These are phyloP conservation scores for Trichoderma orchidacearum DNA, from an alignment of 495 filamentous ascomycete genomes.

Conservation along the genomic window DNA sequence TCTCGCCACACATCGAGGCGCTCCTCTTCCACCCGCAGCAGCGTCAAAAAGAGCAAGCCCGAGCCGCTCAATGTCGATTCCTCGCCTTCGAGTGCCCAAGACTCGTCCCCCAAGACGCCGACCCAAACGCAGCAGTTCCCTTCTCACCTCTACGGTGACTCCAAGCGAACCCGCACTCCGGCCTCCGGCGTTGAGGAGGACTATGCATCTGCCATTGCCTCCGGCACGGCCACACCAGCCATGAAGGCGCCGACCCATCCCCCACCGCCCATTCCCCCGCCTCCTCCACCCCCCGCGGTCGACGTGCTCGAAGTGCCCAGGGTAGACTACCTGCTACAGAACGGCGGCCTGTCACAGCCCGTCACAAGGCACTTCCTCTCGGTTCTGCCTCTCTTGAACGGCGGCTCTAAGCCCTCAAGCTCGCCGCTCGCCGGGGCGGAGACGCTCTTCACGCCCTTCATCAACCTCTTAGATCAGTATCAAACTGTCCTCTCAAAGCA, in stretches of 20 bases:
- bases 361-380: conserved; percentile 55
- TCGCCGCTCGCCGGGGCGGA: conserved; percentile 43
- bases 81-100: conserved; percentile 31
- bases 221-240: conserved; percentile 23
- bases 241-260: conserved; percentile 10
- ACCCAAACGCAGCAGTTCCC: conserved; percentile 37
- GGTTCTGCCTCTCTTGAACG: conserved; percentile 32
- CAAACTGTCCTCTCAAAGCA: conserved; percentile 62
- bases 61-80: conserved; percentile 23
- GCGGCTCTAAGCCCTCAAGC: conserved; percentile 31
- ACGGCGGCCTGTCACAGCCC: conserved; percentile 59
- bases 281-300: conserved; percentile 67
- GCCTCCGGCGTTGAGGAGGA: conserved; percentile 10
- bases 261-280: conserved; percentile 54
- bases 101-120: conserved; percentile 45
- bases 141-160: conserved; percentile 16
- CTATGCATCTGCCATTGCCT: conserved; percentile 11
- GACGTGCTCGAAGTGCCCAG: conserved; percentile 48
- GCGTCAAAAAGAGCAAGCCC: conserved; percentile 8
- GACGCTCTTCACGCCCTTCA: conserved; percentile 64
- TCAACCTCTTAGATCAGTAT: conserved; percentile 74
- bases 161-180: conserved; percentile 13
- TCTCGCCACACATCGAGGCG: conserved; percentile 4
- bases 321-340: conserved; percentile 80
- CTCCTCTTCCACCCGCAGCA: conserved; percentile 32